phyloP scores from a whole-genome alignment of 1,139 yeast species.

The Sugiyamaella xylanicola region DNA sequence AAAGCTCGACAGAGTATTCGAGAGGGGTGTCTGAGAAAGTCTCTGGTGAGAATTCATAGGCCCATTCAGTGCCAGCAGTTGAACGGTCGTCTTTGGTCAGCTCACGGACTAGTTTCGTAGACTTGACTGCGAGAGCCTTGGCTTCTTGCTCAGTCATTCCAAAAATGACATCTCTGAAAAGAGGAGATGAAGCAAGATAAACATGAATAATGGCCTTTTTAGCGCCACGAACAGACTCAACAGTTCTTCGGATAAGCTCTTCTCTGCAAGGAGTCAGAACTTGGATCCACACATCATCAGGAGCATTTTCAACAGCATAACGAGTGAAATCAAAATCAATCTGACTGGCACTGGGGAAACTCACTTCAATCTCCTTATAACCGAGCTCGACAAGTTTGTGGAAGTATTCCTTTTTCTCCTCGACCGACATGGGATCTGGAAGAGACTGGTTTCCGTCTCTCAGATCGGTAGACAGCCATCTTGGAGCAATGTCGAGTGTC shows the following conservation, averaged over 20 bases:
- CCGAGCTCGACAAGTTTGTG: slow-evolving; percentile 85
- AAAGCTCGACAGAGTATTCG: slow-evolving; percentile 78
- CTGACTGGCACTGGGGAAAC: slow-evolving; percentile 95
- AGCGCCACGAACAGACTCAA: slow-evolving; percentile 87
- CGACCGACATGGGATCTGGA: slow-evolving; percentile 95
- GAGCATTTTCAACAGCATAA: slow-evolving; percentile 88
- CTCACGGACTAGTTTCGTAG: slow-evolving; percentile 75
- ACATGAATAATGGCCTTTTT: slow-evolving; percentile 88
- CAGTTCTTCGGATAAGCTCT: slow-evolving; percentile 83
- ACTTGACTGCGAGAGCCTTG: slow-evolving; percentile 75
- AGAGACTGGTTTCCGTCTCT: slow-evolving; percentile 97
- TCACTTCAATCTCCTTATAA: slow-evolving; percentile 94
- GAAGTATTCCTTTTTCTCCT: slow-evolving; percentile 86
- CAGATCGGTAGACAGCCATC: slow-evolving; percentile 95
- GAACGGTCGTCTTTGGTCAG: slow-evolving; percentile 87
- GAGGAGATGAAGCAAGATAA: slow-evolving; percentile 88
- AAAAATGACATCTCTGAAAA: slow-evolving; percentile 89
- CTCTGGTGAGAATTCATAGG: slow-evolving; percentile 93
- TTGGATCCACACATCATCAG: slow-evolving; percentile 90
- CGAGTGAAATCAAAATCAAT: slow-evolving; percentile 95
- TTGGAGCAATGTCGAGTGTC: slow-evolving; percentile 75
- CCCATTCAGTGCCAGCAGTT: slow-evolving; percentile 76
- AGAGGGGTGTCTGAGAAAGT: slow-evolving; percentile 88
- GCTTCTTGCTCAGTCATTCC: slow-evolving; percentile 82
- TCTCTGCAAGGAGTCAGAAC: slow-evolving; percentile 92